Base-by-base conservation (phyloP, 805 yeast genomes). In the Wickerhamomyces bovis region DNA sequence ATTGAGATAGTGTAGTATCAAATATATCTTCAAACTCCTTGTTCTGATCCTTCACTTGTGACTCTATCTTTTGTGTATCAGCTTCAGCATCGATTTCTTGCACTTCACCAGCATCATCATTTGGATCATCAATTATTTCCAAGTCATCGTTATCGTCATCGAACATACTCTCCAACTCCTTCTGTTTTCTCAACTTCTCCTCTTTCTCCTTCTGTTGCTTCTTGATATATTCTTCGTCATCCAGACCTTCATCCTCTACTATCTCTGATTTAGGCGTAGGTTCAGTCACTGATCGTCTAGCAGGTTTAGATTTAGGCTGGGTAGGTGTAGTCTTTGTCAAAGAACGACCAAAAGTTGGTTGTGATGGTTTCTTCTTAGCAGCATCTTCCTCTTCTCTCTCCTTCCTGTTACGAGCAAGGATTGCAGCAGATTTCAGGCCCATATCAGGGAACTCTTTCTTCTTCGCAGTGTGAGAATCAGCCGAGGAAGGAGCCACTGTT, bases 161-260 rank as follows among this genome's bases (percentile, higher is more conserved):
- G 55, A 69, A 68, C 53, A 69, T 54, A 19, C 65, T 61, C 39
- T 60, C 64, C 36, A 69, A 49, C 25, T 65, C 69, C 19, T 53
- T 52, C 22, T 45, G 45, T 39, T 49, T 56, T 35, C 48, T 44
- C 6, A 16, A 36, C 33, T 47, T 43, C 23, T 46, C 53, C 28
- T 48, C 44, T 22, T 45, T 46, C 16, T 38, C 44, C 11, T 18
- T 35, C 23, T 40, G 38, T 20, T 53, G 45, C 47, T 52, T 53
- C 41, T 44, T 41, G 4, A 15, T 38, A 22, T 40, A 44, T 39
- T 50, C 54, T 8, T 50, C 55, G 16, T 53, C 58, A 44, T 49
- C 39, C 42, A 48, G 36, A 15, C 43, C 49, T 8, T 19, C 46
- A 39, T 51, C 56, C 21, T 57, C 55, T 13, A 44, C 31, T 1